These are phyloP conservation scores for Dictyostelium brefeldianum DNA, from an alignment of 78 protist genomes.

Conservation along the genomic window DNA sequence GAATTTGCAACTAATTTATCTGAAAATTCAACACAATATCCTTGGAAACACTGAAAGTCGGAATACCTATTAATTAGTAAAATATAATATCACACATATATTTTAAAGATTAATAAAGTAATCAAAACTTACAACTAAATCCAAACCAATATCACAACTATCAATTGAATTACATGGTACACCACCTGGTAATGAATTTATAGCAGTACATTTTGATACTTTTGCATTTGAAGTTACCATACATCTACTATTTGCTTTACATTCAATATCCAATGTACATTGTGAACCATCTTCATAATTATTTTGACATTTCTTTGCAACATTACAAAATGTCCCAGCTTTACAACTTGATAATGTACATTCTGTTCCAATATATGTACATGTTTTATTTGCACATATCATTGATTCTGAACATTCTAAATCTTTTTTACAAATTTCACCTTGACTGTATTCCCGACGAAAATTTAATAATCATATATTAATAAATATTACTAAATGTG, in stretches of 20 bases:
- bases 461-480: background rate
- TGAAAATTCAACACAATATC: conserved; percentile 29
- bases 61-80: background rate
- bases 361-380: background rate
- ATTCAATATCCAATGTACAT: background rate
- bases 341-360: background rate
- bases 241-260: conserved; percentile 23
- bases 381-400: conserved; percentile 15
- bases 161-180: conserved; percentile 21
- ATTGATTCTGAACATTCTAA: conserved; percentile 36
- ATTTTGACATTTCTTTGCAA: background rate
- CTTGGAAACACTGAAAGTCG: conserved; percentile 23
- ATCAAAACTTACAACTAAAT: conserved; percentile 54
- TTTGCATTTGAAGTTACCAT: background rate
- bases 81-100: background rate
- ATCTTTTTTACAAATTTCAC: conserved; percentile 22
- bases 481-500: background rate
- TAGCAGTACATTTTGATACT: conserved; percentile 3
- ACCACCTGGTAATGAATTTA: conserved; percentile 1
- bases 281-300: background rate
- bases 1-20: background rate
- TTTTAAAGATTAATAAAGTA: background rate
- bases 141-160: conserved; percentile 58
- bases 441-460: too few species aligned
- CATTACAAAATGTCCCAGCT: conserved; percentile 9